Base-by-base conservation (phyloP, 805 yeast species). In the Hagleromyces aurorensis region DNA sequence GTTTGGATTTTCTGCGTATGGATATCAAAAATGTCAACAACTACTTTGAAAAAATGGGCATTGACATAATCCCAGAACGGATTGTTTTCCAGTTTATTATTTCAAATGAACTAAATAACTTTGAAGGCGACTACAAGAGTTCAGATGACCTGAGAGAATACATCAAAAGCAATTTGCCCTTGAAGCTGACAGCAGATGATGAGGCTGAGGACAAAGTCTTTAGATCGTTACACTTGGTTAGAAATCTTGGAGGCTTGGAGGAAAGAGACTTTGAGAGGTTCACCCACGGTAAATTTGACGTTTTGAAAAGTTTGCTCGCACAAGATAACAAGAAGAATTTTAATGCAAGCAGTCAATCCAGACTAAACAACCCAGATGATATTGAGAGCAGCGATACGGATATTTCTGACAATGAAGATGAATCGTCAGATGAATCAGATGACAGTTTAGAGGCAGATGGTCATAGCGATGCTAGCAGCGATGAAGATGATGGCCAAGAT, bases 11-110 rank as follows among this genome's bases (percentile, higher is more conserved):
- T 53, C 61, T 91, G 37, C 67, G 99, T 51, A 91, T 91, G 98
- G 99, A 91, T 59, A 87, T 91, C 50, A 91, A 89, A 55, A 91
- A 91, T 50, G 83, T 89, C 14, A 91, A 89, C 50, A 91, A 83
- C 46, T 91, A 78, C 55, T 91, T 91, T 48, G 67, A 68, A 35
- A 67, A 76, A 37, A 75, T 78, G 53, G 77, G 78, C 20, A 83
- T 87, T 23, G 69, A 72, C 29, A 79, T 84, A 10, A 80, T 81
- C 44, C 73, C 93, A 3, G 97, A 91, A 55, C 68, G 94, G 37
- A 65, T 74, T 18, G 68, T 91, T 13, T 91, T 89, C 61, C 75
- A 75, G 48, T 84, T 81, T 50, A 74, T 86, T 15, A 79, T 73
- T 29, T 79, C 69, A 13, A 64, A 61, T 20, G 46, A 61, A 1